A percentile compares a stretch with the other conserved stretches of the same genome.
These are phyloP conservation scores for Tricholoma matsutake DNA, from an alignment of 768 basidiomycete species.

Conservation along the genomic window DNA sequence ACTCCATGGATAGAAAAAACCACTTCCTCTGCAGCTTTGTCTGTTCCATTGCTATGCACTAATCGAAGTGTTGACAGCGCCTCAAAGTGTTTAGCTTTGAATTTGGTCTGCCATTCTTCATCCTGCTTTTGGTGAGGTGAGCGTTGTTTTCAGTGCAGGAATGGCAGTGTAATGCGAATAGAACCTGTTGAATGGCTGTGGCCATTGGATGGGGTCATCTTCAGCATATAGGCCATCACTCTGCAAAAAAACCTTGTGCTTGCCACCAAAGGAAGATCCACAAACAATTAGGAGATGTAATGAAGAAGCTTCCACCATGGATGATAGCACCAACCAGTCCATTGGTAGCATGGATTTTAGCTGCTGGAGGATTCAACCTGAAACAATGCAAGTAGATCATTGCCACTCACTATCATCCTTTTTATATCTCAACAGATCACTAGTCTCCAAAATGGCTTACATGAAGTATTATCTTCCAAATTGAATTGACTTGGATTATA, in stretches of 20 bases:
- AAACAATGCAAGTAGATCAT: background rate
- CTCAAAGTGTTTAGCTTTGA: too few species aligned
- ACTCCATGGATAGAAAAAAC: too few species aligned
- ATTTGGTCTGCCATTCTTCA: too few species aligned
- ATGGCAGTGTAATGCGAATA: background rate
- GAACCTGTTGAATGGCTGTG: background rate
- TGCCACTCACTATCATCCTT: background rate
- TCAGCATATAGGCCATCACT: background rate
- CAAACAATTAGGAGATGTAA: background rate
- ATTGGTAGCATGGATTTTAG: background rate
- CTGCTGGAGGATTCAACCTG: background rate
- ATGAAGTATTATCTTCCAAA: background rate
- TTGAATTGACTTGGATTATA: too few species aligned
- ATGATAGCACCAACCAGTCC: background rate
- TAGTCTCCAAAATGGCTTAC: background rate
- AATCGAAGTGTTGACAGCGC: too few species aligned
- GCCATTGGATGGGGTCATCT: background rate
- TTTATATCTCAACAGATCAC: background rate
- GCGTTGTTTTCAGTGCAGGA: too few species aligned
- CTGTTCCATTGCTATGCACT: too few species aligned
- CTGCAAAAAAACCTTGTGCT: background rate
- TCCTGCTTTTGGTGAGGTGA: too few species aligned
- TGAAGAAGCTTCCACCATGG: background rate
- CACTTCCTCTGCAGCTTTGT: too few species aligned
- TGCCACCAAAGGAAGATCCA: background rate